Percentiles rank a stretch among this genome's conserved stretches.
phyloP scores from a whole-genome alignment of 495 filamentous ascomycete genomes.

The Cercophora scortea region DNA sequence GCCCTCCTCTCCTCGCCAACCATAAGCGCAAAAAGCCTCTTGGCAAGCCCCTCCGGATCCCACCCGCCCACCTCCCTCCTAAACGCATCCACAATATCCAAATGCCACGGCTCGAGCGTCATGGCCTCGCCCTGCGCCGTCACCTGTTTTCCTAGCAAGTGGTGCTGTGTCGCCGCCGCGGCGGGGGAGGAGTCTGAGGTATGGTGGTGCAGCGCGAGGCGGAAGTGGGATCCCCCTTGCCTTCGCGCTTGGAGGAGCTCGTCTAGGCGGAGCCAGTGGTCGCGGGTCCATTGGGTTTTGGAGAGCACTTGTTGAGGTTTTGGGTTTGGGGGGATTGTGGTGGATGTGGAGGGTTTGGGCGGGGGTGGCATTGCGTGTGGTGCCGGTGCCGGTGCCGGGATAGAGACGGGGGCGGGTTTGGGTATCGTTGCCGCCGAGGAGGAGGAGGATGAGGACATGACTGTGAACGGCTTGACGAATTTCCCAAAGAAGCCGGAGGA shows the following conservation, averaged over 20 bases:
- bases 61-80: conserved; percentile 29
- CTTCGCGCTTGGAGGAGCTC: conserved; percentile 25
- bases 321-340: background rate
- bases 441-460: too few relatives aligned
- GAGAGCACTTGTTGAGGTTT: conserved; percentile 14
- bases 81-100: conserved; percentile 44
- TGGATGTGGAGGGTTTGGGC: background rate
- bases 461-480: too few relatives aligned
- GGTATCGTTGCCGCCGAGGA: background rate
- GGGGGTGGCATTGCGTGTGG: background rate
- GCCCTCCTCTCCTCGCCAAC: conserved; percentile 35
- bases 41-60: conserved; percentile 37
- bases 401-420: background rate
- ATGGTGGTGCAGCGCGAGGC: conserved; percentile 10
- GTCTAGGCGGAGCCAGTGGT: conserved; percentile 36
- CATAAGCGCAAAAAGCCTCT: conserved; percentile 43
- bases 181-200: too few relatives aligned
- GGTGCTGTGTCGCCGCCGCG: background rate
- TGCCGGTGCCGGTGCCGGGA: too few relatives aligned
- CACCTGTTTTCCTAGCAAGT: conserved; percentile 29
- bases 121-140: conserved; percentile 26
- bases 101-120: conserved; percentile 41
- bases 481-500: too few relatives aligned
- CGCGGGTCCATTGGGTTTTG: conserved; percentile 27
- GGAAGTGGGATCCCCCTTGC: conserved; percentile 20